phyloP scores from a whole-genome alignment of 129 eudicot species.

The Helianthus annuus region DNA sequence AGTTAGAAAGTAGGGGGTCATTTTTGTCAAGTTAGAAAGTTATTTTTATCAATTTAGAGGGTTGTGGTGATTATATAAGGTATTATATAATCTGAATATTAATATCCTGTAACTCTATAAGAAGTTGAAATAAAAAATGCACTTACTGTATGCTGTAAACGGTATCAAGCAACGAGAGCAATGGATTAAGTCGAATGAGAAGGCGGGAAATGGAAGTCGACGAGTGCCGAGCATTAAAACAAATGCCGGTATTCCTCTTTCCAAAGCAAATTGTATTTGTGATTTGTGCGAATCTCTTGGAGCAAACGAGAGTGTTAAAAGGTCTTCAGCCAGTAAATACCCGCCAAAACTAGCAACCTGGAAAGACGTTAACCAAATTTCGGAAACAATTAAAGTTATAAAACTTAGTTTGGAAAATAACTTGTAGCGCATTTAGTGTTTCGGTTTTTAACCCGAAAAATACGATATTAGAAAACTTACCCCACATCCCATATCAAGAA shows the following conservation, averaged over 20 bases:
- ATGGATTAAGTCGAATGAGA: constrained; percentile 79
- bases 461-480: constrained; percentile 42
- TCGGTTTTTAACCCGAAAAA: too few species aligned
- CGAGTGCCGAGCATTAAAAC: constrained; percentile 97
- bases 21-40: too few species aligned
- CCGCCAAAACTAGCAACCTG: constrained; percentile 99
- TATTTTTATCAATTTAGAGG: too few species aligned
- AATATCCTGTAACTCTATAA: not conserved
- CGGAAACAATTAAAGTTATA: not conserved
- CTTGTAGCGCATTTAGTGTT: too few species aligned
- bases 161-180: constrained; percentile 88
- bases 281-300: constrained; percentile 98
- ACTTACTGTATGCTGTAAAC: constrained; percentile 79
- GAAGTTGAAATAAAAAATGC: not conserved
- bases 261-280: constrained; percentile 92
- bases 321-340: constrained; percentile 69
- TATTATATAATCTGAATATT: not conserved
- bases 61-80: too few species aligned
- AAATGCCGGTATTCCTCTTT: constrained; percentile 92
- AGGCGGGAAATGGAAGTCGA: constrained; percentile 78
- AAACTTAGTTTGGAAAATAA: not conserved
- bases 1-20: too few species aligned
- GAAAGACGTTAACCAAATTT: constrained; percentile 17
- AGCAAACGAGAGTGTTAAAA: constrained; percentile 87
- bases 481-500: constrained; percentile 99